Evolutionary conservation across 768 basidiomycete genomes (phyloP).

Genomic region (Kwoniella bestiolae): DNA sequence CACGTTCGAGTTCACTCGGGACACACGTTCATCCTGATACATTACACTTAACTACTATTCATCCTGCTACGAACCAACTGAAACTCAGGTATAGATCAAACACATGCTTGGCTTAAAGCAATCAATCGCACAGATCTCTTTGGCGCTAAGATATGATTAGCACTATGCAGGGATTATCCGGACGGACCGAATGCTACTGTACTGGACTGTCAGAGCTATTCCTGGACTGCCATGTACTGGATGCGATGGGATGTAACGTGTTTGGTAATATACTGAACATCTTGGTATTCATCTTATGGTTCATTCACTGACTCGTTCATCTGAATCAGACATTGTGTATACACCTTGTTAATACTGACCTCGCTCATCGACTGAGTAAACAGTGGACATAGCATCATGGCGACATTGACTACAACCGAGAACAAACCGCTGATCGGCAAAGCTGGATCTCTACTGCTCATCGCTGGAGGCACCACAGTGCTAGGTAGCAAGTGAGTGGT

Average conservation of each 20-base stretch:
- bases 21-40: slow-evolving; percentile 17
- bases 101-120: not conserved
- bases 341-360: no score
- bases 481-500: slow-evolving; percentile 4
- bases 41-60: not conserved
- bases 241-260: not conserved
- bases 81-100: not conserved
- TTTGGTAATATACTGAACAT: not conserved
- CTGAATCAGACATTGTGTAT: not conserved
- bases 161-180: not conserved
- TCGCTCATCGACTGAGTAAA: not conserved
- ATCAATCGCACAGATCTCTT: slow-evolving; percentile 5
- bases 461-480: slow-evolving; percentile 1
- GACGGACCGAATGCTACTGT: not conserved
- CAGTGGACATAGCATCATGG: not conserved
- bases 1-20: slow-evolving; percentile 6
- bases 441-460: slow-evolving; percentile 1
- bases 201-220: not conserved
- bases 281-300: not conserved
- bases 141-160: not conserved
- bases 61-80: no score
- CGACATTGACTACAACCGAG: not conserved
- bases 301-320: not conserved
- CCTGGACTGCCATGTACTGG: not conserved
- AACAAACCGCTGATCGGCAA: not conserved